Evolutionary conservation across 108 stramenopile genomes (phyloP).

Genomic region (Conticribra weissflogii): DNA sequence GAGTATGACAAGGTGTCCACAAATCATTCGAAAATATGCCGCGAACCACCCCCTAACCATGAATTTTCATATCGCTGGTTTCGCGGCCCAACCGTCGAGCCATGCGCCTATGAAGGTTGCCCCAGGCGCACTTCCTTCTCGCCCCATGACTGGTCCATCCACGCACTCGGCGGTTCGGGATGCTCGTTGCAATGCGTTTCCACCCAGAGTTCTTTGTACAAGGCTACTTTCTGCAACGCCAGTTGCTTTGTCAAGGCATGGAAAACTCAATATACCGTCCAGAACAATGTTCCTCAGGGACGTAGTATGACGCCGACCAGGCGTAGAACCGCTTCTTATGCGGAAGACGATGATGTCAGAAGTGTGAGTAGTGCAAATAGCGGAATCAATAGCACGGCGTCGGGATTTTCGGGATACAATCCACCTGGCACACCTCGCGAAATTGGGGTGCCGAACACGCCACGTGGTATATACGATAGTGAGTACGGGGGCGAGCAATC

Average conservation of each 20-base stretch:
- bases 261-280: slow-evolving; percentile 89
- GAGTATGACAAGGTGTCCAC: slow-evolving; percentile 52
- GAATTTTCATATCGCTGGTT: slow-evolving; percentile 90
- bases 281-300: slow-evolving; percentile 42
- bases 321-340: slow-evolving; percentile 31
- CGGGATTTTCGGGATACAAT: slow-evolving; percentile 34
- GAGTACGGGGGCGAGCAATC: slow-evolving; percentile 40
- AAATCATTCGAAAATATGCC: slow-evolving; percentile 76
- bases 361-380: slow-evolving; percentile 41
- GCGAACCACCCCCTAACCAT: slow-evolving; percentile 83
- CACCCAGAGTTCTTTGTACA: slow-evolving; percentile 77
- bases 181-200: slow-evolving; percentile 85
- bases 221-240: slow-evolving; percentile 88
- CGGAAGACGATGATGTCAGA: slow-evolving; percentile 44
- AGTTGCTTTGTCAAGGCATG: slow-evolving; percentile 86
- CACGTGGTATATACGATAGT: slow-evolving; percentile 36
- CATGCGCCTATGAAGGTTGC: slow-evolving; percentile 84
- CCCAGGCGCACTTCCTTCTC: slow-evolving; percentile 85
- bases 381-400: slow-evolving; percentile 4
- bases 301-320: slow-evolving; percentile 32
- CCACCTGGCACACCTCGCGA: slow-evolving; percentile 63
- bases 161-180: slow-evolving; percentile 81
- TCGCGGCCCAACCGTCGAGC: slow-evolving; percentile 72
- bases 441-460: slow-evolving; percentile 49
- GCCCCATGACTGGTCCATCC: slow-evolving; percentile 89